phyloP scores from a whole-genome alignment of 345 rosid species.

The Eucalyptus guilfoylei region DNA sequence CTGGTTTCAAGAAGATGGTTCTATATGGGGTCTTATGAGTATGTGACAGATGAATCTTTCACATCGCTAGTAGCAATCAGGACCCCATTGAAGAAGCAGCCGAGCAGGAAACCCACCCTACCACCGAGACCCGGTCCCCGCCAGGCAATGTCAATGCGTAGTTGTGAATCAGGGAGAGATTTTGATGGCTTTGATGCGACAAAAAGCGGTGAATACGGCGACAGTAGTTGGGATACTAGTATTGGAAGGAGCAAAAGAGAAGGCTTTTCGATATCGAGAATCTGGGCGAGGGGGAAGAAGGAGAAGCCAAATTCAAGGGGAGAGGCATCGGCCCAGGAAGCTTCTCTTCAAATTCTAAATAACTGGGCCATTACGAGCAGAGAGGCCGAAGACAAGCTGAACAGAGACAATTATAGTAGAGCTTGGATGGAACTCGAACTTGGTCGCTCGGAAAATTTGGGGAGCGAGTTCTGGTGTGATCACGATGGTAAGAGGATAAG shows the following conservation, averaged over 20 bases:
- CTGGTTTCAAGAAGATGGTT: slow-evolving; percentile 68
- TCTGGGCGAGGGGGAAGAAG: slow-evolving; percentile 66
- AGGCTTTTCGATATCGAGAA: slow-evolving; percentile 76
- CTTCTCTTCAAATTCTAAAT: slow-evolving; percentile 44
- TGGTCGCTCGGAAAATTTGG: slow-evolving; percentile 3
- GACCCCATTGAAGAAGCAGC: slow-evolving; percentile 43
- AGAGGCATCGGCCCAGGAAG: slow-evolving; percentile 45
- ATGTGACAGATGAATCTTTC: slow-evolving; percentile 77
- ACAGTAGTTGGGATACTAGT: not conserved
- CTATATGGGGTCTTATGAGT: slow-evolving; percentile 93
- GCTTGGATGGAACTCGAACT: not conserved
- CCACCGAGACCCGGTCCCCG: slow-evolving; percentile 55
- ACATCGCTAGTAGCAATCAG: slow-evolving; percentile 61
- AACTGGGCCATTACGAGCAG: not conserved
- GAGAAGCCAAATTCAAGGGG: slow-evolving; percentile 27
- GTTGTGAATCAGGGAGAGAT: slow-evolving; percentile 53
- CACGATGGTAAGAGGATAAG: slow-evolving; percentile 32
- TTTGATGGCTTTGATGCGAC: slow-evolving; percentile 21
- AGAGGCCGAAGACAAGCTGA: not conserved
- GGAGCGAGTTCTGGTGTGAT: slow-evolving; percentile 14
- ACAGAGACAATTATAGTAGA: not conserved
- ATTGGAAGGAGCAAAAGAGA: slow-evolving; percentile 12
- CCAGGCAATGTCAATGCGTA: slow-evolving; percentile 52
- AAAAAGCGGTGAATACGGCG: not conserved
- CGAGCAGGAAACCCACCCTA: slow-evolving; percentile 33